A percentile compares a stretch with the other conserved stretches of the same genome.
phyloP scores from a whole-genome alignment of 1,139 yeast genomes.

The Yamadazyma membranifaciens region DNA sequence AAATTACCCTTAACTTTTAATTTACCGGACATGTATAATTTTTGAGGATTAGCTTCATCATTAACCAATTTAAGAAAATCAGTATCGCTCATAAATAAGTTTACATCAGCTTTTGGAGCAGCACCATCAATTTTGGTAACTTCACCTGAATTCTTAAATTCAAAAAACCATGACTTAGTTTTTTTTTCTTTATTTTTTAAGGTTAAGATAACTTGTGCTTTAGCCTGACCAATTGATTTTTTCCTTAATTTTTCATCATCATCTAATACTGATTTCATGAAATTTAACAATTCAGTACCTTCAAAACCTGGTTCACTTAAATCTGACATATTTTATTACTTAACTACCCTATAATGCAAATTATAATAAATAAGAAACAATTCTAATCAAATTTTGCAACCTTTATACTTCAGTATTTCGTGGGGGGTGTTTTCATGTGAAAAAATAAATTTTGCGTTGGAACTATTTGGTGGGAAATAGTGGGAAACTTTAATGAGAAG shows the following conservation, averaged over 20 bases:
- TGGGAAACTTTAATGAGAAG: too few relatives aligned
- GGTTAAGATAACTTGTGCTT: conserved; percentile 20
- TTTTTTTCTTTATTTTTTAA: conserved; percentile 21
- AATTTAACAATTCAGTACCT: conserved; percentile 23
- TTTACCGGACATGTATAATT: conserved; percentile 22
- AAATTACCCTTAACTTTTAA: conserved; percentile 25
- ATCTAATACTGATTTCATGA: conserved; percentile 22
- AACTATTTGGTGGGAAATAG: too few relatives aligned
- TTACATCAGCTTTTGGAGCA: conserved; percentile 21
- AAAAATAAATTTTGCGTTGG: conserved; percentile 5
- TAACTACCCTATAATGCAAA: neutral
- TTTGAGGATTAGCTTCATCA: conserved; percentile 24
- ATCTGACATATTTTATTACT: conserved; percentile 13
- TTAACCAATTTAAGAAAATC: conserved; percentile 24
- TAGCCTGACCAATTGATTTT: conserved; percentile 20
- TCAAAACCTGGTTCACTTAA: conserved; percentile 25
- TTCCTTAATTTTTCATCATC: conserved; percentile 20
- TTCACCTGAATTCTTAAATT: conserved; percentile 20
- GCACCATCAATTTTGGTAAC: conserved; percentile 20
- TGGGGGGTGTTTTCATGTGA: conserved; percentile 4
- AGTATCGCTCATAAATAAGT: conserved; percentile 19
- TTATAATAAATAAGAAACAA: too few relatives aligned
- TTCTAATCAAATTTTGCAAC: neutral
- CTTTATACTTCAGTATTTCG: neutral
- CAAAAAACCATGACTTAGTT: conserved; percentile 24